These are phyloP conservation scores for Pseudogymnoascus destructans DNA, from an alignment of 2,329 filamentous ascomycete genomes.

Conservation along the genomic window DNA sequence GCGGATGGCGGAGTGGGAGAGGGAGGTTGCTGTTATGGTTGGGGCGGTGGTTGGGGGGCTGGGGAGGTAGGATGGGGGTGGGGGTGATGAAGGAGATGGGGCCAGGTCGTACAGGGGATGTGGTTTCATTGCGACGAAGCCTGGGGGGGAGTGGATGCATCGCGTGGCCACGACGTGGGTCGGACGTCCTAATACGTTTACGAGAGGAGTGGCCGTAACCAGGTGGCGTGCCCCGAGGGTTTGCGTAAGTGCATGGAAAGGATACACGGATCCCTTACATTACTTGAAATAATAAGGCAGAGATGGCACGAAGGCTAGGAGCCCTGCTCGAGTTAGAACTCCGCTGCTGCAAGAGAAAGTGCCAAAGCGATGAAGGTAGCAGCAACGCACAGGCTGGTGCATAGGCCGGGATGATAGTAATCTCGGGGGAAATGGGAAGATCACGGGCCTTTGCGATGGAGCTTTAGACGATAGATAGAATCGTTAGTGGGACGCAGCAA, in stretches of 20 bases:
- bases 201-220: not conserved
- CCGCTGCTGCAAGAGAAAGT: not conserved
- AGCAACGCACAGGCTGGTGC: not conserved
- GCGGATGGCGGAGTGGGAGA: constrained; percentile 55
- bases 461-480: not conserved
- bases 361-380: not conserved
- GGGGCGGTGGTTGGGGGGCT: constrained; percentile 51
- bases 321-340: not conserved
- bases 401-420: not conserved
- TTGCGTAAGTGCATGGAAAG: not conserved
- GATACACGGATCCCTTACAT: not conserved
- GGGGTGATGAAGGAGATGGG: not conserved
- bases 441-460: not conserved
- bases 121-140: not conserved
- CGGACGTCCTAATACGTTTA: not conserved
- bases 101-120: not conserved
- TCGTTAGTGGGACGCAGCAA: not conserved
- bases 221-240: not conserved
- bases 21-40: constrained; percentile 91
- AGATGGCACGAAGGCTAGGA: not conserved
- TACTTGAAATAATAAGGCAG: not conserved
- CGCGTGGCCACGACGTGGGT: not conserved
- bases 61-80: constrained; percentile 16
- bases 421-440: not conserved
- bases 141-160: not conserved